Base-by-base conservation (phyloP, 495 filamentous ascomycete genomes). In the Penicillium subrubescens region DNA sequence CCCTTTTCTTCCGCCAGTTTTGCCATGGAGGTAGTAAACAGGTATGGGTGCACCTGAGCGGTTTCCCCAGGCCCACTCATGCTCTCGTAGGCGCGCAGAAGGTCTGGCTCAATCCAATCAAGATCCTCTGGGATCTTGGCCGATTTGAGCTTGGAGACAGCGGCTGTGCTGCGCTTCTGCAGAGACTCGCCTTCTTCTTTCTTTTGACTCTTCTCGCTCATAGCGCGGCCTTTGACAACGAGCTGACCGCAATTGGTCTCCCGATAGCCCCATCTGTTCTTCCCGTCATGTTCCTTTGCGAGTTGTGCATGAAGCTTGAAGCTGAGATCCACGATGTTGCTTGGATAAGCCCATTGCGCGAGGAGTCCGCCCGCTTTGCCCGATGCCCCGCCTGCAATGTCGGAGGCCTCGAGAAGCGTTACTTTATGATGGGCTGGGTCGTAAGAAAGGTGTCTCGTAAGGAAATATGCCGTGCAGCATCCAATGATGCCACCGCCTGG, bases 311-410 rank as follows among this genome's bases (percentile, higher is more conserved):
- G 95, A 11, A 97, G 82, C 51, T 84, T 82, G 79, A 91, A 99
- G 64, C 91, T 95, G 58, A 99, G 80, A 2, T 92, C 91, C 1
- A 97, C 95, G 61, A 99, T 86, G 69, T 84, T 90, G 65, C 75
- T 83, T 1, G 95, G 95, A 70, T 97, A 97, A 12, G 95, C 95
- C 95, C 95, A 99, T 44, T 93, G 82, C 1, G 89, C 95, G 19
- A 99, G 81, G 14, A 99, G 84, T 1, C 95, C 95, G 5, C 95
- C 95, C 2, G 95, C 95, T 81, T 99, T 99, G 8, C 95, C 95
- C 27, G 93, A 97, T 44, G 95, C 95, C 27, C 91, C 94, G 12
- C 93, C 90, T 17, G 95, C 95, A 65, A 98, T 92, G 44, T 90
- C 84, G 15, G 88, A 88, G 1, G 95, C 93, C 83, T 99, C 95